Evolutionary conservation across 225 moss, liverwort and hornwort genomes (phyloP), one percentile per base, ranked within the genome.

Genomic region (Sphagnum tenellum): DNA sequence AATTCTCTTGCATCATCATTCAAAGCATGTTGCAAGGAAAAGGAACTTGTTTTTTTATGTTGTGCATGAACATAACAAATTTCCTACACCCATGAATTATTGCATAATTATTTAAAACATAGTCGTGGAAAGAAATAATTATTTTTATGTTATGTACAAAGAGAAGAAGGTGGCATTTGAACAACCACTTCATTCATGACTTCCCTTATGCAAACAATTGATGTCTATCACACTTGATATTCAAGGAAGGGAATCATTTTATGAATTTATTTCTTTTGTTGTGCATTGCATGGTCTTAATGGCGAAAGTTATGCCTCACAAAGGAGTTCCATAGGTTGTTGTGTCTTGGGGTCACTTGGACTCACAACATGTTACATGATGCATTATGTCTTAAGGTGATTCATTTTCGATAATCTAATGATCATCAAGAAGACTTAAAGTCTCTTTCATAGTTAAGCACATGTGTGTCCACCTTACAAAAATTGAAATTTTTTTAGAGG

Each of bases 311-410:
- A 87, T 68, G 57, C 66, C 73, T 48, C 82, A 85, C 29, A 79
- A 70, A 61, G 88, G 88, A 59, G 64, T 69, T 9, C 85, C 92
- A 11, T 83, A 85, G 68, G 96, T 92, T 48, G 80, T 89, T 45
- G 83, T 75, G 55, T 79, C 90, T 67, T 92, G 96, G 96, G 96
- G 85, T 45, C 79, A 76, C 50, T 69, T 90, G 69, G 69, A 82
- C 77, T 67, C 66, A 57, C 75, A 76, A 7, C 73, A 55, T 65
- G 80, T 67, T 57, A 73, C 78, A 13, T 57, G 78, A 47, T 76
- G 78, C 66, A 65, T 76, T 46, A 81, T 80, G 8, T 52, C 80
- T 29, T 78, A 73, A 7, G 48, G 46, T 12, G 83, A 76, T 63
- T 2, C 4, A 5, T 69, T 73, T 13, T 69, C 85, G 64, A 81